Percentiles rank a stretch among this genome's conserved stretches.
phyloP scores from a whole-genome alignment of 495 filamentous ascomycete genomes.

The Xanthoparmelia taractica region DNA sequence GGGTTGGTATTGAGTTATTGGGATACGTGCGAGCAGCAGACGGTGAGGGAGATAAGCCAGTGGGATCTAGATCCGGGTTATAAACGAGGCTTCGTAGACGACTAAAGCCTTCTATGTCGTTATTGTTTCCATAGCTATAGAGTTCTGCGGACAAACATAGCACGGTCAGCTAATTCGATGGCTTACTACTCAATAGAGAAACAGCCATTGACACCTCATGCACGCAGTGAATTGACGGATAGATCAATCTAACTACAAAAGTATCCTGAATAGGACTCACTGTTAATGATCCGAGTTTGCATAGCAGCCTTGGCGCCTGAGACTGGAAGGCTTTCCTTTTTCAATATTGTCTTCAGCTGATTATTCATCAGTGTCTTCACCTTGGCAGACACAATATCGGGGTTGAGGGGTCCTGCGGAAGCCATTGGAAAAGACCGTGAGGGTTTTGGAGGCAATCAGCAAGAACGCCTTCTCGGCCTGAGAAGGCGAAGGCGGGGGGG shows the following conservation, averaged over 20 bases:
- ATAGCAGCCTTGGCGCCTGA: conserved; percentile 75
- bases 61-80: conserved; percentile 27
- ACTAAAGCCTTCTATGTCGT: conserved; percentile 33
- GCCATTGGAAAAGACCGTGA: conserved; percentile 5
- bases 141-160: conserved; percentile 27
- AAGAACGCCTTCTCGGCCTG: background rate
- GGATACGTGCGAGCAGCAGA: conserved; percentile 12
- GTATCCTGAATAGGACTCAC: conserved; percentile 45
- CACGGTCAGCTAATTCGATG: conserved; percentile 20
- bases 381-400: conserved; percentile 35
- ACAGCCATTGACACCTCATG: background rate
- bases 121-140: conserved; percentile 19
- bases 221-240: background rate
- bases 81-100: conserved; percentile 31
- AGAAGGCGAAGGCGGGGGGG: conserved; percentile 5
- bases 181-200: background rate
- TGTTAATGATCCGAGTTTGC: conserved; percentile 63
- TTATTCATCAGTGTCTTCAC: conserved; percentile 59
- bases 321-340: conserved; percentile 57
- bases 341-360: conserved; percentile 66
- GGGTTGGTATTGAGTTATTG: conserved; percentile 13
- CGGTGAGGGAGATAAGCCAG: conserved; percentile 20
- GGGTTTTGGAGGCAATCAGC: background rate
- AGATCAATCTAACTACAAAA: background rate
- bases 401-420: conserved; percentile 10